These are phyloP conservation scores for Penicillium herquei DNA, from an alignment of 495 filamentous ascomycete species.

Conservation along the genomic window DNA sequence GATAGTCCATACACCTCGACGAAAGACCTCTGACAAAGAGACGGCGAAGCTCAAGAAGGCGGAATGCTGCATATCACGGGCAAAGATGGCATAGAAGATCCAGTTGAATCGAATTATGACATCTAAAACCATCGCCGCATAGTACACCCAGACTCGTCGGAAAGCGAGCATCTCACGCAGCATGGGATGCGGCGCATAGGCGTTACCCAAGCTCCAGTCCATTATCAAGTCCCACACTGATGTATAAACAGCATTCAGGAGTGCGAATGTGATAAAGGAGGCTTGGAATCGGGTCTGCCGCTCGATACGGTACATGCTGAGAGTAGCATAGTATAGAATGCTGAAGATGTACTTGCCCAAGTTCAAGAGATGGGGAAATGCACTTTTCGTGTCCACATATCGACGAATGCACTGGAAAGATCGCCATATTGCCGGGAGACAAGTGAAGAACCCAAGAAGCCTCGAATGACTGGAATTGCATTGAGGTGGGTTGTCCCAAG, in stretches of 20 bases:
- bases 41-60: slow-evolving; percentile 75
- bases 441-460: slow-evolving; percentile 81
- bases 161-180: slow-evolving; percentile 80
- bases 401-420: slow-evolving; percentile 87
- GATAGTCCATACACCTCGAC: slow-evolving; percentile 84
- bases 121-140: slow-evolving; percentile 77
- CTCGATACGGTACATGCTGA: slow-evolving; percentile 81
- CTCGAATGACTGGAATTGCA: slow-evolving; percentile 88
- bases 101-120: slow-evolving; percentile 91
- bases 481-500: slow-evolving; percentile 66
- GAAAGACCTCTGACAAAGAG: slow-evolving; percentile 70
- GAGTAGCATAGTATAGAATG: slow-evolving; percentile 70
- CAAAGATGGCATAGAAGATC: slow-evolving; percentile 90
- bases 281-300: slow-evolving; percentile 52
- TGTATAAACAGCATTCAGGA: slow-evolving; percentile 77
- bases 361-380: slow-evolving; percentile 91
- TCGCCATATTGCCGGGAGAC: slow-evolving; percentile 83
- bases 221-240: slow-evolving; percentile 96
- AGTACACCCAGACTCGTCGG: slow-evolving; percentile 77
- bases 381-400: slow-evolving; percentile 80
- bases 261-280: slow-evolving; percentile 75
- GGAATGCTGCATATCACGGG: slow-evolving; percentile 73
- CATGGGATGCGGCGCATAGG: slow-evolving; percentile 63
- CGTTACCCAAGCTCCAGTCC: slow-evolving; percentile 88
- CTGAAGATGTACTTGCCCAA: slow-evolving; percentile 88